Base-by-base conservation (phyloP, 164 flowering plant genomes). In the Macadamia tetraphylla region DNA sequence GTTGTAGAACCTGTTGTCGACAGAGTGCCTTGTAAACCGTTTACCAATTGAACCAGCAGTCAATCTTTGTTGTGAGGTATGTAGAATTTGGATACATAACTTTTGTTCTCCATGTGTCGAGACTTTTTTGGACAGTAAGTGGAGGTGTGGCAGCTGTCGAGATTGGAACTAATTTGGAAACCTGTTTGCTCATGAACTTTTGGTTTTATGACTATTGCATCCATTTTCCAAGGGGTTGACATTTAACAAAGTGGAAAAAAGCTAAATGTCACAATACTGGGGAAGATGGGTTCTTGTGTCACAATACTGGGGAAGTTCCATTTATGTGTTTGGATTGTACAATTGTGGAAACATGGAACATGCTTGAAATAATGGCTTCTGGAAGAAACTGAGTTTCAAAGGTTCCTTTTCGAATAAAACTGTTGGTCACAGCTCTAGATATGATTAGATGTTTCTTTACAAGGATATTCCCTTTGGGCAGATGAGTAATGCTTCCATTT, bases 131-230 rank as follows among this genome's bases (percentile, higher is more conserved):
- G 82, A 74, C 42, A 79, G 69, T 3, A 60, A 71, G 43, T 95
- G 99, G 99, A 81, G 73, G 56, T 95, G 99, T 76, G 94, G 91
- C 60, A 42, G 67, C 67, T 94, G 99, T 75, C 82, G 96, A 29
- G 87, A 76, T 66, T 88, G 92, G 94, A 79, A 66, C 23, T 23
- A 23, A 23, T 23, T 23, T 23, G 23, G 23, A 8, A 29, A 1
- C 51, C 23, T 29, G 13, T 56, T 0, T 56, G 14, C 29, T 17
- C 18, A 35, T 30, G 60, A 0, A 10, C 12, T 49, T 65, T 48
- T 40, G 70, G 56, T 56, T 66, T 18, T 56, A 23, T 67, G 52
- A n/a, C 12, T 8, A 59, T 29, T 31, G 8, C 31, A 15, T n/a
- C 30, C 10, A 32, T 17, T 32, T 32, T 10, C 23, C 18, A 42